Evolutionary conservation across 2,329 filamentous ascomycete species (phyloP), one percentile per base, ranked within the genome.

Genomic region (Hypoxylon sp.): DNA sequence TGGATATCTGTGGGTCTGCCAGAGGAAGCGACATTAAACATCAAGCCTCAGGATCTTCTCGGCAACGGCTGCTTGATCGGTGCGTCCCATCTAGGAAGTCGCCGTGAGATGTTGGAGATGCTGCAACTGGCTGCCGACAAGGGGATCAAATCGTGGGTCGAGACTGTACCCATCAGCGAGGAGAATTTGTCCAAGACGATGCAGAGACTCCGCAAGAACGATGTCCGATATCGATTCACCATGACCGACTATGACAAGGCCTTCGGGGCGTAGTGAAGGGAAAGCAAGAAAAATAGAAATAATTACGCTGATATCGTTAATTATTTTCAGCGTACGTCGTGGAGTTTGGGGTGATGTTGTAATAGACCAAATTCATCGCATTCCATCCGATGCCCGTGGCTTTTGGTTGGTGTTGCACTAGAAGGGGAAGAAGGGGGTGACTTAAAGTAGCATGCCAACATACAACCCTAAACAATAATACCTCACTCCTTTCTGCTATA

Each of bases 1-100:
- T 96, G 92, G 89, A 88, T 95, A 79, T 92, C 88, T 75, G 92
- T 95, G 60, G 93, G 92, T 46, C 85, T 96, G 76, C 93, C 93
- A 2, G 92, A 94, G 78, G 91, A 93, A 69, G 89, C 91, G 49
- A 89, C 93, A 10, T 89, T 92, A 64, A 82, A 85, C 61, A 85
- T 96, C 72, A 90, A 88, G 81, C 90, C 92, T 56, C 91, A 94
- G 84, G 89, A 89, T 77, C 91, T 97, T 76, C 85, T 93, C 66
- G 81, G 81, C 72, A 97, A 95, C 81, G 93, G 93, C 46, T 89
- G 88, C 79, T 85, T 92, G 75, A 91, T 94, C 74, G 90, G 90
- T 48, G 87, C 87, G 46, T 91, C 89, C 68, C 91, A 94, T 80
- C 81, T 94, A 70, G 92, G 92, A 17, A 91, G 87, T 77, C 85